A percentile compares a stretch with the other conserved stretches of the same genome.
These are phyloP conservation scores for Pochonia chlamydosporia DNA, from an alignment of 2,329 filamentous ascomycete species.

Conservation along the genomic window DNA sequence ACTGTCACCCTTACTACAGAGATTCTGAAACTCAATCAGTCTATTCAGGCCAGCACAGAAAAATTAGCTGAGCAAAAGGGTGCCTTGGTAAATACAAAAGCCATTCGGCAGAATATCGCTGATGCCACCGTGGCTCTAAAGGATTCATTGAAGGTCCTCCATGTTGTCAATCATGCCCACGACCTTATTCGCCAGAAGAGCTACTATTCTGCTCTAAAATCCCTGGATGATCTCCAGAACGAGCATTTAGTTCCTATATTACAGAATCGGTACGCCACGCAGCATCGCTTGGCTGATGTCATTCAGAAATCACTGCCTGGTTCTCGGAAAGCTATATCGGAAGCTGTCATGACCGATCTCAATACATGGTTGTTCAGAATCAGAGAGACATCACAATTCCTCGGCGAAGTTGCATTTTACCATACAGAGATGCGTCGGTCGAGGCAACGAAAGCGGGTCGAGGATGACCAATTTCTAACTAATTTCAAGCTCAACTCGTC, in stretches of 20 bases:
- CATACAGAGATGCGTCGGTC: conserved; percentile 84
- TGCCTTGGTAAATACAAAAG: conserved; percentile 83
- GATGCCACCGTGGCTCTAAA: conserved; percentile 84
- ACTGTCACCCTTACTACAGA: conserved; percentile 85
- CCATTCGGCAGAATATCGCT: conserved; percentile 90
- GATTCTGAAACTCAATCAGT: conserved; percentile 87
- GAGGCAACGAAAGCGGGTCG: conserved; percentile 75
- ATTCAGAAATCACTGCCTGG: conserved; percentile 94
- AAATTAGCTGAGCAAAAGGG: conserved; percentile 93
- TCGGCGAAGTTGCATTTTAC: conserved; percentile 95
- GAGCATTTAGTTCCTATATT: conserved; percentile 74
- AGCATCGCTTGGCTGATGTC: conserved; percentile 90
- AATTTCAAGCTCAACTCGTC: conserved; percentile 93
- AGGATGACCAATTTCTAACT: conserved; percentile 66
- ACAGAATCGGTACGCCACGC: conserved; percentile 80
- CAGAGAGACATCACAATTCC: conserved; percentile 89
- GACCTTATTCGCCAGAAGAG: conserved; percentile 88
- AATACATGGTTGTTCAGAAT: conserved; percentile 97
- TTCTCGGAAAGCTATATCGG: conserved; percentile 87
- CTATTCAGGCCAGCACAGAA: conserved; percentile 91
- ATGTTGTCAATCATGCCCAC: conserved; percentile 89
- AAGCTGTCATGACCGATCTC: conserved; percentile 93
- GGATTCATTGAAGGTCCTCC: conserved; percentile 85
- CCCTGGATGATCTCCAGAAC: conserved; percentile 91
- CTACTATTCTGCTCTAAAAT: conserved; percentile 90